Conservation (phyloP, 306 rosid genomes). For the Myrica gale region DNA sequence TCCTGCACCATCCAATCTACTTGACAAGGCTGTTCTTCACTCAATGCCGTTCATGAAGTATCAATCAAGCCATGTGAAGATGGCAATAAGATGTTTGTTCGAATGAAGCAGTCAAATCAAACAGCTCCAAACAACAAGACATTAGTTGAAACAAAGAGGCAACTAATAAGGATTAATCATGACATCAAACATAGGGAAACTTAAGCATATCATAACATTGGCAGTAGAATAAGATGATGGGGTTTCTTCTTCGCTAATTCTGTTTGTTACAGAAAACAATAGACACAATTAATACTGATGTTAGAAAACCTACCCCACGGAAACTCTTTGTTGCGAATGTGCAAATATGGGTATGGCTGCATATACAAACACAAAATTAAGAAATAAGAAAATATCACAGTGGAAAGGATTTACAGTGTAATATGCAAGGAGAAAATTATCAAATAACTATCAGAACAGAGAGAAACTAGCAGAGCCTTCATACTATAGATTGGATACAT, state of each 20-base stretch:
- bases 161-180: not conserved
- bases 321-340: conserved; percentile 96
- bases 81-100: not conserved
- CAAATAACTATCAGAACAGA: not conserved
- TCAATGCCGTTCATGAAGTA: not conserved
- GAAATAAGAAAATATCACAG: not conserved
- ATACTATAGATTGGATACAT: not conserved
- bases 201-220: not conserved
- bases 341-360: conserved; percentile 61
- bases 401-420: not conserved
- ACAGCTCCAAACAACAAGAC: not conserved
- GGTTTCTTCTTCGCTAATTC: not conserved
- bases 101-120: not conserved
- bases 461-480: not conserved
- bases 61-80: not conserved
- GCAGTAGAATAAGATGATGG: not conserved
- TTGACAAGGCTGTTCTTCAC: not conserved
- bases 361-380: conserved; percentile 16
- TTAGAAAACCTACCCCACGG: conserved; percentile 82
- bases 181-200: not conserved
- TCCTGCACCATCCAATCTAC: not conserved
- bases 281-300: not conserved
- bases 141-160: not conserved
- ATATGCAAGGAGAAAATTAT: not conserved
- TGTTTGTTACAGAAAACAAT: not conserved